Percentiles rank a stretch among this genome's conserved stretches.
These are phyloP conservation scores for Aegilops bicornis DNA, from an alignment of 176 grass and related monocot species.

Conservation along the genomic window DNA sequence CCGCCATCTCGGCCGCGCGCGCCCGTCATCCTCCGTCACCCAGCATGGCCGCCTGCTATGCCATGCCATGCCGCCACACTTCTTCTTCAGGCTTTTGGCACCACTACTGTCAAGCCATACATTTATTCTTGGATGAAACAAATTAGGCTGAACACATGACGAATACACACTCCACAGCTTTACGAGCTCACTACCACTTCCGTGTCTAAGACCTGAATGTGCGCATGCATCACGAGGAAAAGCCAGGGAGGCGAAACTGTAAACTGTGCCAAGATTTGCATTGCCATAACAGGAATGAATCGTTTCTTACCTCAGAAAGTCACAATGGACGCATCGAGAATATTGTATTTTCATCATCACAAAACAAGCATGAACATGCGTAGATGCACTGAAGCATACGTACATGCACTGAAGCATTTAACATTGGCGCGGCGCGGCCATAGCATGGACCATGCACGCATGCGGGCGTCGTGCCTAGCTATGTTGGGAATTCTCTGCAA, in stretches of 20 bases:
- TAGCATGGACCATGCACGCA: background rate
- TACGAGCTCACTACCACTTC: background rate
- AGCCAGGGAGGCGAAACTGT: background rate
- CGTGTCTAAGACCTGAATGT: background rate
- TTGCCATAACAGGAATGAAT: background rate
- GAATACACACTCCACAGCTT: background rate
- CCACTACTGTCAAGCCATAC: background rate
- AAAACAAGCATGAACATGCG: background rate
- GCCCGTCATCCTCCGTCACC: too few species aligned
- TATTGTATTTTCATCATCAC: background rate
- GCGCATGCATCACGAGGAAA: background rate
- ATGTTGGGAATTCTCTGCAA: background rate
- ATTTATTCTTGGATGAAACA: background rate
- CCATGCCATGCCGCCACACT: background rate
- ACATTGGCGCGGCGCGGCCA: background rate
- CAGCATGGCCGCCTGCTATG: too few species aligned
- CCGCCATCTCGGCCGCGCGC: too few species aligned
- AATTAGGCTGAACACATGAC: background rate
- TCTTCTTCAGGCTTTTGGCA: background rate
- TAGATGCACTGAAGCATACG: too few species aligned
- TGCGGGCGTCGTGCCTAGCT: background rate
- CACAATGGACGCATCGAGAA: background rate
- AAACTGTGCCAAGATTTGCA: constrained; percentile 35
- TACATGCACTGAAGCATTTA: background rate
- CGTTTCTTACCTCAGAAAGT: background rate